Evolutionary conservation across 1,284 basidiomycete species (phyloP).

Genomic region (Austroboletus niveus): DNA sequence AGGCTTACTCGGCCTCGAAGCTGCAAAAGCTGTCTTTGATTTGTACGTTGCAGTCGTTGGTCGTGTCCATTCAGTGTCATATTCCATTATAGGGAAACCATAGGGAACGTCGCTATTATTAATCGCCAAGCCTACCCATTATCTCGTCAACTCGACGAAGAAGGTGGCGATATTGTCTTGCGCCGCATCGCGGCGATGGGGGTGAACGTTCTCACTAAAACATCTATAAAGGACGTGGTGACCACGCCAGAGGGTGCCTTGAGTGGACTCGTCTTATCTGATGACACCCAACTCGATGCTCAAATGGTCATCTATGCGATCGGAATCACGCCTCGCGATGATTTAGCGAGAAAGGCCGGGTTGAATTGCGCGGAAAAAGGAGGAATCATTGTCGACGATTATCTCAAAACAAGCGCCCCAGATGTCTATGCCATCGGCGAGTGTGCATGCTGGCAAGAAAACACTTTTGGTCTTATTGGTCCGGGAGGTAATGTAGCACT

Average conservation of each 20-base stretch:
- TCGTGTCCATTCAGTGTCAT: too few relatives aligned
- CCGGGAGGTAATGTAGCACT: conserved; percentile 45
- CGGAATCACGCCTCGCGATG: conserved; percentile 71
- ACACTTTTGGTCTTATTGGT: conserved; percentile 70
- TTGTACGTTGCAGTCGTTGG: background rate
- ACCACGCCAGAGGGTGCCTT: conserved; percentile 40
- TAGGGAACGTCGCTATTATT: conserved; percentile 50
- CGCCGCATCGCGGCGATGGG: conserved; percentile 66
- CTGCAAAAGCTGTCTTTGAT: background rate
- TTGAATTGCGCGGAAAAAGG: conserved; percentile 49
- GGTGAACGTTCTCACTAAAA: conserved; percentile 57
- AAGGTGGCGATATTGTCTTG: conserved; percentile 69
- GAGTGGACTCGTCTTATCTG: conserved; percentile 47
- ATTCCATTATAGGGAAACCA: conserved; percentile 22
- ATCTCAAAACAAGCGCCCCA: conserved; percentile 53
- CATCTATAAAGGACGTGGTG: conserved; percentile 45
- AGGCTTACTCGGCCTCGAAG: background rate
- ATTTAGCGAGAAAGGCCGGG: conserved; percentile 54
- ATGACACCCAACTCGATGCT: conserved; percentile 43
- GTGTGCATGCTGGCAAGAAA: conserved; percentile 67
- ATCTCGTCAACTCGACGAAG: conserved; percentile 69
- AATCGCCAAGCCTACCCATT: conserved; percentile 64
- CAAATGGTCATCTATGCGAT: conserved; percentile 64
- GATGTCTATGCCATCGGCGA: conserved; percentile 77
- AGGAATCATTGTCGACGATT: conserved; percentile 62